Base-by-base conservation (phyloP, 148 eudicot species). In the Rhododendron simsii region DNA sequence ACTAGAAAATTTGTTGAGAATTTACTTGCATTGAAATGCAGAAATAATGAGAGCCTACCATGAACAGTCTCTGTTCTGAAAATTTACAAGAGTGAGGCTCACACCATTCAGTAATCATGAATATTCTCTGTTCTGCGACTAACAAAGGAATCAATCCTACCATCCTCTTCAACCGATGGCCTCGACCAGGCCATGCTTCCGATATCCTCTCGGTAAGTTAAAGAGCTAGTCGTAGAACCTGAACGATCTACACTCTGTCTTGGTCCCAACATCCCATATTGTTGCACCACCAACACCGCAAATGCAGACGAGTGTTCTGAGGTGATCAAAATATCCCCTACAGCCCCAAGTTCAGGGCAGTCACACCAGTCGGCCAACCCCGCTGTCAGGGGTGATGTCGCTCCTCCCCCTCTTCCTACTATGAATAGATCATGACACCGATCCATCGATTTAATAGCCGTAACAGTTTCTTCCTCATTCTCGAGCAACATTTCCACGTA, bases 341-440 rank as follows among this genome's bases (percentile, higher is more conserved):
- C 86, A 0, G 91, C 85, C 47, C 94, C 94, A 5, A 92, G 90
- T 89, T 92, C 94, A 3, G 92, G 92, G 16, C 88, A 87, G 83
- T 92, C 92, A 33, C 92, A 88, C 94, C 94, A 92, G 82, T 92
- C 92, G 2, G 87, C 88, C 16, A 92, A 83, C 0, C 94, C 94
- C 0, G 81, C 75, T 1, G 89, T 90, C 21, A 89, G 83, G 1
- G 92, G 89, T 3, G 91, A 87, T 1, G 55, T 3, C 78, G 87
- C 83, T 2, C 89, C 89, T 61, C 83, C 63, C 44, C 92, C 90
- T 76, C 86, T 92, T 10, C 94, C 94, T 0, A 91, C 91, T 0
- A 95, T 15, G 67, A 89, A 95, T 11, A 95, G 87, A 84, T 92
- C 90, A 67, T 80, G 86, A 12, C 83, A 44, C 2, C 47, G 77